These are phyloP conservation scores for Penicillium sp. DNA, from an alignment of 2,329 filamentous ascomycete species.

Conservation along the genomic window DNA sequence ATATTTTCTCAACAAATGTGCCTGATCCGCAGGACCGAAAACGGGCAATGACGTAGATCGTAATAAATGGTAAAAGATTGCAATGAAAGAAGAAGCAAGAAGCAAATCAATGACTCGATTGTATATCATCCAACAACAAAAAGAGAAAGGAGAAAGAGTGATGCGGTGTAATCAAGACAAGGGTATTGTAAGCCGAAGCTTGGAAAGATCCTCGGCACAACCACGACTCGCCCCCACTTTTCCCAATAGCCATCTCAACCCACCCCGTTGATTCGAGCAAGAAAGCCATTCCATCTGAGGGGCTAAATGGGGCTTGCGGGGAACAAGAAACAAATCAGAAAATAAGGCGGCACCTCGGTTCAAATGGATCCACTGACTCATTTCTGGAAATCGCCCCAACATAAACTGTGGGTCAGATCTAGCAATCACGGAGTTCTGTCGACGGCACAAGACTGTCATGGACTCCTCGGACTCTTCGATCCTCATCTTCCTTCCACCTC, in stretches of 20 bases:
- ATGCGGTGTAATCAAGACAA: not conserved
- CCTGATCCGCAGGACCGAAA: not conserved
- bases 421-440: conserved; percentile 25
- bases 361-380: not conserved
- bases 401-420: not conserved
- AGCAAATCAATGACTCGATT: no score
- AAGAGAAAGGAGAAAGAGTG: not conserved
- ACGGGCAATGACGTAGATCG: not conserved
- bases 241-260: not conserved
- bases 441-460: conserved; percentile 30
- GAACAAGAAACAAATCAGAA: not conserved
- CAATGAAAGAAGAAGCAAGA: not conserved
- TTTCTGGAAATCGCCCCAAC: not conserved
- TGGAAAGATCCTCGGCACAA: conserved; percentile 10
- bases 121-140: not conserved
- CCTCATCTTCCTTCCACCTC: conserved; percentile 20
- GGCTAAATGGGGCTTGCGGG: not conserved
- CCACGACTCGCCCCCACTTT: not conserved
- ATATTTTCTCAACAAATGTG: not conserved
- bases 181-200: not conserved
- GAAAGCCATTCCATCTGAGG: not conserved
- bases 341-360: not conserved
- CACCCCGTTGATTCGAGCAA: not conserved
- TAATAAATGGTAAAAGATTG: not conserved
- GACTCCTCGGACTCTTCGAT: conserved; percentile 19